A percentile compares a stretch with the other conserved stretches of the same genome.
These are phyloP conservation scores for Kurtzmaniella quercitrusa DNA, from an alignment of 1,139 yeast genomes.

Conservation along the genomic window DNA sequence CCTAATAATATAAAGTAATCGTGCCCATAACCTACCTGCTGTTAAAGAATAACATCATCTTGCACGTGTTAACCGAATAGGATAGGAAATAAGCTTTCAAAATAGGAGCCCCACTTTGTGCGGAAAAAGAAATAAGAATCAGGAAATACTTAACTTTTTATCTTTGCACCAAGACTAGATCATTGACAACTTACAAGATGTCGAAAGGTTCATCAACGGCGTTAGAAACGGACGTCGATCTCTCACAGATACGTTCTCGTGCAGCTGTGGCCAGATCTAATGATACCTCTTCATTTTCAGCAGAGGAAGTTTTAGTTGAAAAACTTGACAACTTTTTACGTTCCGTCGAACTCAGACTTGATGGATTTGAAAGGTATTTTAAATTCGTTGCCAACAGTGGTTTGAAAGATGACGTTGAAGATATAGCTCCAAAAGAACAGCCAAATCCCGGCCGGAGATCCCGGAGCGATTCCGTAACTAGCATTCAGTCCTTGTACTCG, in stretches of 20 bases:
- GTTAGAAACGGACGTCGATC: neutral
- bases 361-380: conserved; percentile 50
- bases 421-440: conserved; percentile 8
- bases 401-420: conserved; percentile 11
- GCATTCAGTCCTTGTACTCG: conserved; percentile 22
- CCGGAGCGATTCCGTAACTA: conserved; percentile 23
- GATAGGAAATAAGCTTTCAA: neutral
- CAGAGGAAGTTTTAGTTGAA: conserved; percentile 49
- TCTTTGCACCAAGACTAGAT: neutral
- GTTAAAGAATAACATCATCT: too few species aligned
- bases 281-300: conserved; percentile 12
- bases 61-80: neutral
- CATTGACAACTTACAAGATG: neutral
- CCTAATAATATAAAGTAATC: too few species aligned
- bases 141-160: too few species aligned
- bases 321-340: conserved; percentile 49
- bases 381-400: conserved; percentile 22
- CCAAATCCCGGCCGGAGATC: neutral
- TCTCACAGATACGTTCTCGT: neutral
- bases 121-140: neutral
- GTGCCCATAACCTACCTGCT: too few species aligned
- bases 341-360: conserved; percentile 51
- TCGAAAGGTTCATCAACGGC: neutral
- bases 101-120: neutral
- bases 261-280: neutral